Evolutionary conservation across 2,329 filamentous ascomycete species (phyloP), one percentile per base, ranked within the genome.

Genomic region (Epichloe hybrida): DNA sequence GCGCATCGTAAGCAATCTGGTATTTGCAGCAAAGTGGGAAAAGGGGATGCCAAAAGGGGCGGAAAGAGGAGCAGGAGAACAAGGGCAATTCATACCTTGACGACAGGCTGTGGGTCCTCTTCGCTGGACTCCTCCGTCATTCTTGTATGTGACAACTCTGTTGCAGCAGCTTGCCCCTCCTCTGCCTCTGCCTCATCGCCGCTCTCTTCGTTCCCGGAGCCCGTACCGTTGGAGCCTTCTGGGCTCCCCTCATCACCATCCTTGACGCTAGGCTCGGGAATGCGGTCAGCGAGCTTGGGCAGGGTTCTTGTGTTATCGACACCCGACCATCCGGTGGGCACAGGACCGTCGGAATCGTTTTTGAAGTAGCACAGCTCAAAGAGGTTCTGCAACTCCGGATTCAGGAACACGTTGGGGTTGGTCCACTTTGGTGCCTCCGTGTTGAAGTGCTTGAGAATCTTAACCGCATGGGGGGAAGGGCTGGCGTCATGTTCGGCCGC

Each of bases 281-380:
- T 62, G 31, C 77, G 70, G 39, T 74, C 68, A 35, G 66, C 68
- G 42, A 76, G 67, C 48, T 71, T 76, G 1, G 80, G 78, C 48
- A 81, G 81, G 1, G 72, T 62, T 55, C 76, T 79, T 31, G 73
- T 73, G 17, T 82, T 76, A 15, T 81, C 76, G 2, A 86, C 67
- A 2, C 69, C 69, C 21, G 77, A 77, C 77, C 83, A 90, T 1
- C 86, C 87, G 3, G 80, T 83, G 0, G 86, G 84, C 11, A 94
- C 72, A 20, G 74, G 66, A 23, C 81, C 77, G 21, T 75, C 75
- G 1, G 68, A 66, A 8, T 57, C 54, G 49, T 76, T 76, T 21
- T 69, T 65, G 54, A 84, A 80, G 60, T 86, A 85, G 62, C 81
- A 81, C 56, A 95, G 69, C 13, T 86, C 80, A 62, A 97, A 97